Evolutionary conservation across 78 protist genomes (phyloP).

Genomic region (Chrysochromulina parva): DNA sequence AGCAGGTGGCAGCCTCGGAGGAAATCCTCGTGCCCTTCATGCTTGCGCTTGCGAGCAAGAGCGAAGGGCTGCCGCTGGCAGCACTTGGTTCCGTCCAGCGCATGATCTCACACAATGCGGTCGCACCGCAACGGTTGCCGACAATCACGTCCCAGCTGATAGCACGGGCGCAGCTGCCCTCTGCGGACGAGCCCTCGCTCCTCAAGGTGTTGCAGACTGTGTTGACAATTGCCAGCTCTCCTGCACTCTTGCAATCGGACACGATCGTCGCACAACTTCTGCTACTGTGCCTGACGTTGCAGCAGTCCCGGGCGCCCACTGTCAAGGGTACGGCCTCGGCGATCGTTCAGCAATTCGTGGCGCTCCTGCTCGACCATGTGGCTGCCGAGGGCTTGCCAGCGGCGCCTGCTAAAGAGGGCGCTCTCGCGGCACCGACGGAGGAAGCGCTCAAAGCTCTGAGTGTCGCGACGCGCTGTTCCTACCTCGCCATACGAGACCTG

Average conservation of each 20-base stretch:
- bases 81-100: constrained; percentile 13
- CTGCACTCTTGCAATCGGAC: not conserved
- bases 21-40: constrained; percentile 5
- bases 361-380: not conserved
- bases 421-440: too few species aligned
- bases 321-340: not conserved
- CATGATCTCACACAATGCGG: not conserved
- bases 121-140: not conserved
- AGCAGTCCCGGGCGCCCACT: not conserved
- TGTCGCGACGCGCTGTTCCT: constrained; percentile 5
- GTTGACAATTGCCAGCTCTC: not conserved
- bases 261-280: not conserved
- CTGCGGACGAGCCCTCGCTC: not conserved
- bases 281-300: constrained; percentile 12
- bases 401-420: not conserved
- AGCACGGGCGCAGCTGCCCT: not conserved
- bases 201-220: constrained; percentile 24
- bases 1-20: not conserved
- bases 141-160: constrained; percentile 2
- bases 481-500: constrained; percentile 15
- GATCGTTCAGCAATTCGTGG: not conserved
- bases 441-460: not conserved
- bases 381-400: not conserved
- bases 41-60: not conserved
- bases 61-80: not conserved